phyloP scores from a whole-genome alignment of 306 rosid species.

The Vicia faba region DNA sequence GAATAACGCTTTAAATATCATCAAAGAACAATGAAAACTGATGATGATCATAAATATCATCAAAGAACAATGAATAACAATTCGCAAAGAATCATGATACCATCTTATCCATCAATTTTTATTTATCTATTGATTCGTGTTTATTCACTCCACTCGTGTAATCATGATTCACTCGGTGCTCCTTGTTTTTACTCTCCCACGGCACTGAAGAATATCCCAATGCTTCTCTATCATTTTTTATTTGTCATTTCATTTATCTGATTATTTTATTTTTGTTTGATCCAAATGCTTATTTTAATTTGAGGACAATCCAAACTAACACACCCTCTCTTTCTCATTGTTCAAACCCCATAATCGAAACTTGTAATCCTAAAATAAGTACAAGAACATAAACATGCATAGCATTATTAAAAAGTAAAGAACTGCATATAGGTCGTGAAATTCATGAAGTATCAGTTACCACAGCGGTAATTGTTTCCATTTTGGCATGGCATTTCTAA shows the following conservation, averaged over 20 bases:
- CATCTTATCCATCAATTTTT: background rate
- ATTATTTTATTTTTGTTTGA: background rate
- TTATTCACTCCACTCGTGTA: background rate
- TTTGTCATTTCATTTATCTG: background rate
- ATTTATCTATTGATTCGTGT: background rate
- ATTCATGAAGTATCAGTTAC: background rate
- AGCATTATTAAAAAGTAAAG: background rate
- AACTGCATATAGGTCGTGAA: background rate
- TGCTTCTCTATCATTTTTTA: background rate
- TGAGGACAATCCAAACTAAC: background rate
- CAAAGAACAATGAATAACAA: constrained; percentile 9
- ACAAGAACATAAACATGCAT: background rate
- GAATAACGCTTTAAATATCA: background rate
- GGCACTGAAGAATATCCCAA: background rate
- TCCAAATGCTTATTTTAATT: background rate
- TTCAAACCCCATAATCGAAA: background rate
- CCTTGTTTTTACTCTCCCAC: background rate
- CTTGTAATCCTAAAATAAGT: background rate
- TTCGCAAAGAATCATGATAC: background rate
- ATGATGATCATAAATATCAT: background rate
- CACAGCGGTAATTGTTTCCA: background rate
- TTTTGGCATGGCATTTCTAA: background rate
- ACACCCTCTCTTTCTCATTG: background rate
- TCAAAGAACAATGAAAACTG: constrained; percentile 4
- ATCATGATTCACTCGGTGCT: background rate